These are phyloP conservation scores for Talaromyces pinophilus DNA, from an alignment of 2,329 filamentous ascomycete species.

Conservation along the genomic window DNA sequence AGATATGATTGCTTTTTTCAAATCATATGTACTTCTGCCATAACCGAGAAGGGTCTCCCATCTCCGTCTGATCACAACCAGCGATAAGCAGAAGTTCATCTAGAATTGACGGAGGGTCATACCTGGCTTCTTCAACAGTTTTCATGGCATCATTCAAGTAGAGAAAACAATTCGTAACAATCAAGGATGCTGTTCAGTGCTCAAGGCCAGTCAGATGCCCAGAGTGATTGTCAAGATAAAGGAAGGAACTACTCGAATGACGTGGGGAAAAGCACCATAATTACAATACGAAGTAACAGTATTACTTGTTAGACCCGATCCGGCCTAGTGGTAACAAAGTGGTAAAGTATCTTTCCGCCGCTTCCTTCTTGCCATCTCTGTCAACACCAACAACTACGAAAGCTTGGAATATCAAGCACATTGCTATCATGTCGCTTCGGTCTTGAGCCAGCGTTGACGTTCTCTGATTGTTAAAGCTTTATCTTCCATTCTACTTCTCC, in stretches of 20 bases:
- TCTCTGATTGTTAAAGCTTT: background rate
- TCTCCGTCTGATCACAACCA: slow-evolving; percentile 55
- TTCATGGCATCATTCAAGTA: slow-evolving; percentile 49
- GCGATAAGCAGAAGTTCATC: background rate
- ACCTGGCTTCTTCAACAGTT: slow-evolving; percentile 58
- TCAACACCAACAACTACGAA: background rate
- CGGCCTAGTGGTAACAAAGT: background rate
- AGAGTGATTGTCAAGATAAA: slow-evolving; percentile 12
- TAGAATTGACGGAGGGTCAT: slow-evolving; percentile 19
- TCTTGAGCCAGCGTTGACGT: background rate
- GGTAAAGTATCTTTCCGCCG: slow-evolving; percentile 4
- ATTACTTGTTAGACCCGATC: background rate
- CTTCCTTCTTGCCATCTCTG: background rate
- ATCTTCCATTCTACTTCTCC: background rate
- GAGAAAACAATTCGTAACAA: background rate
- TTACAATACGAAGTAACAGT: background rate
- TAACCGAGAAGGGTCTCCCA: slow-evolving; percentile 64
- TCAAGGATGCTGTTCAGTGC: background rate
- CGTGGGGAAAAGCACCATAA: slow-evolving; percentile 11
- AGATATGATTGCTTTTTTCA: slow-evolving; percentile 65
- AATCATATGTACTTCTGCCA: slow-evolving; percentile 59
- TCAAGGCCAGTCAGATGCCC: background rate
- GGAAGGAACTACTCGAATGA: slow-evolving; percentile 22
- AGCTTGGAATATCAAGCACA: background rate
- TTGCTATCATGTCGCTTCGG: background rate